Base-by-base conservation (phyloP, 805 yeast species). In the Naumovozyma castellii region DNA sequence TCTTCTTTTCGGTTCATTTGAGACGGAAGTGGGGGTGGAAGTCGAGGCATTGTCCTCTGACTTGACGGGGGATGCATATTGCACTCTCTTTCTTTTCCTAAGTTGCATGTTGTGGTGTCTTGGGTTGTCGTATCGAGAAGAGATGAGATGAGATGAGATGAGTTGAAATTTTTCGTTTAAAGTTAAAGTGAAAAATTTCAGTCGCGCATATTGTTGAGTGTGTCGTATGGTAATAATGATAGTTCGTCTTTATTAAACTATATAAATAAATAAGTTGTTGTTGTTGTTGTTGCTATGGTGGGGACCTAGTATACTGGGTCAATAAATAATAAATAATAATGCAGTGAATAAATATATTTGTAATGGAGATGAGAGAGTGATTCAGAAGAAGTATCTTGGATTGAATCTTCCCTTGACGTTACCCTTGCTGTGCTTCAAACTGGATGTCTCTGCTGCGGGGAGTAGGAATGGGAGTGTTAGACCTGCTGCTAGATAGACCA, bases 381-480 rank as follows among this genome's bases (percentile, higher is more conserved):
- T 22, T 22, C 27, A 8, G 4, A 36, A 19, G 4, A 36, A n/a
- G 32, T 30, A 25, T 25, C 40, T 27, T 13, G 55, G 58, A 31
- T 50, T 47, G 27, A 36, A 43, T 31, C 45, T 38, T 31, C 56
- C 58, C 39, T 52, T 54, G 18, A 39, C n/a, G 27, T 35, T 35
- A 32, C 35, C 18, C 28, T 41, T 15, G 8, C 42, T 41, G 36
- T 44, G 41, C n/a, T 43, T 39, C 38, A 43, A 10, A 10, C 27
- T 22, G 6, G 27, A 22, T 6, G 27, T 22, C 10, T 22, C 40
- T 18, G 48, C 46, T 37, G 54, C 55, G 4, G 62, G 52, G 18
- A 53, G 20, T 5, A 43, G 35, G 40, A 57, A 57, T 17, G 62
- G 60, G 18, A 52, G 20, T 16, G 56, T 50, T 18, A 55, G 43